Percentiles rank a stretch among this genome's conserved stretches.
Conservation (phyloP, 2,329 filamentous ascomycete genomes). For the Apiospora saccharicola region DNA sequence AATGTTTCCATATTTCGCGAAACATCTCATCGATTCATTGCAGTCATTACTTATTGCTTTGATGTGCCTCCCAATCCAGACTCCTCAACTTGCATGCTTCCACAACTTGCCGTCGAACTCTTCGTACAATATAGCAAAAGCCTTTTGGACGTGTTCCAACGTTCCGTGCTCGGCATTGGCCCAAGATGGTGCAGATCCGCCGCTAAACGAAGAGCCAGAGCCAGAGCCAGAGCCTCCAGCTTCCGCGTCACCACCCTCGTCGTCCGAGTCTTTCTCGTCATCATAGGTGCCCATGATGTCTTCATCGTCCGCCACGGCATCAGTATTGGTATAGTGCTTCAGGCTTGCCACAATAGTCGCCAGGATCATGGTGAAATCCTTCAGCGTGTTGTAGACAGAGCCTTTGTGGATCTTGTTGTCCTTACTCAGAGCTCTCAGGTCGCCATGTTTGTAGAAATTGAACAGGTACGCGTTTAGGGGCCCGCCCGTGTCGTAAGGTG, state of each 20-base stretch:
- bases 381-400: constrained; percentile 77
- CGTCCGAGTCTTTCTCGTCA: not conserved
- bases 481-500: constrained; percentile 58
- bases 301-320: constrained; percentile 53
- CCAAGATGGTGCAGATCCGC: not conserved
- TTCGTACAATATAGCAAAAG: not conserved
- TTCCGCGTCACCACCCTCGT: not conserved
- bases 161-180: not conserved
- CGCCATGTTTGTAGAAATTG: constrained; percentile 80
- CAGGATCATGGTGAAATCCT: constrained; percentile 63
- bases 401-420: constrained; percentile 72
- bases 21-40: no score
- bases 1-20: not conserved
- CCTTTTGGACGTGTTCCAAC: not conserved
- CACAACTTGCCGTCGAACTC: not conserved
- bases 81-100: not conserved
- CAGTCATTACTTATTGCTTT: no score
- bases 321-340: constrained; percentile 61
- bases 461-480: constrained; percentile 74
- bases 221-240: not conserved
- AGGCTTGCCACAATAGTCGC: constrained; percentile 76
- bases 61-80: no score
- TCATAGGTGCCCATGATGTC: constrained; percentile 41
- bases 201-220: no score
- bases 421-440: constrained; percentile 62